Base-by-base conservation (phyloP, 2,329 filamentous ascomycete species). In the Neopestalotiopsis rosae region DNA sequence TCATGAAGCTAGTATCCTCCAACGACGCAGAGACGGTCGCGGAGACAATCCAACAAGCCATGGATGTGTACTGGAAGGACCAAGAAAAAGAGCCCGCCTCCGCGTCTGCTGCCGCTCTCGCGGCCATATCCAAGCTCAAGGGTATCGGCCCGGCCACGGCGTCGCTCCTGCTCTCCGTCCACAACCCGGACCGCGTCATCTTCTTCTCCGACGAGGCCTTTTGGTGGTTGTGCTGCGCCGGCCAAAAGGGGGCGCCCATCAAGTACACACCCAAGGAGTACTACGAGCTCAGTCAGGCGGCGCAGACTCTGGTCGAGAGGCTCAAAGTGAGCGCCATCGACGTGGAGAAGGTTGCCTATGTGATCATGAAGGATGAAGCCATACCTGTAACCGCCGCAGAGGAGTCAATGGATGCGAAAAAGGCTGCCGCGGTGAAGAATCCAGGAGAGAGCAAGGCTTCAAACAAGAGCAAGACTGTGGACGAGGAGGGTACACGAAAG, bases 131-230 rank as follows among this genome's bases (percentile, higher is more conserved):
- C 1, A 84, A 84, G 67, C 82, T 96, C n/a, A 90, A 85, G 71
- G 93, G 93, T 42, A 89, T 97, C 70, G 93, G 93, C 0, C 92
- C 93, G 1, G 93, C 93, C 7, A 95, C 93, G 0, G 93, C 92
- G 0, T 93, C 92, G 1, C 86, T 96, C 40, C 81, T 95, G 1
- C 85, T 96, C 2, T 87, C 90, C 4, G 88, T 92, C 4, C 87
- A 90, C 71, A 86, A 90, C 69, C 86, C 90, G 0, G 78, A 83
- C 0, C 79, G 81, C 13, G 84, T 90, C 63, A 86, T 92, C 1
- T 95, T 95, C 83, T 95, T 95, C 80, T 92, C 90, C 2, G 94
- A 97, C 75, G 93, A 96, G 79, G 85, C 91, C 3, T 95, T 90
- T 76, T 87, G 90, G 72, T 95, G 92, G 92, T 80, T 92, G 5